phyloP scores from a whole-genome alignment of 768 basidiomycete genomes.

The Podaxis pistillaris region DNA sequence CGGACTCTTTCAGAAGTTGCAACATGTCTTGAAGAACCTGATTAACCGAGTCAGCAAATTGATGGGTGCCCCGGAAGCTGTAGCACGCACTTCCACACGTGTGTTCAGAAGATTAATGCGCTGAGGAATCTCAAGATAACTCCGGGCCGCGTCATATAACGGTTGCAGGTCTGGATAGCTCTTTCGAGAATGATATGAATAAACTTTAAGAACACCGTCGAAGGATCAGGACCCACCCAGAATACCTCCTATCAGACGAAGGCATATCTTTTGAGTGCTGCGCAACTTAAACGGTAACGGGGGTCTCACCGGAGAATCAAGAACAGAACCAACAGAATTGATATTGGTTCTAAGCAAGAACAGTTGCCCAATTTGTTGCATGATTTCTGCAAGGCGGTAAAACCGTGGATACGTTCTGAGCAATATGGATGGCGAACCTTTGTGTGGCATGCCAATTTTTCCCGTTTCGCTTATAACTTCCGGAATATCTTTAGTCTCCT shows the following conservation, averaged over 20 bases:
- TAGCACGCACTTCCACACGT: slow-evolving; percentile 72
- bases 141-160: slow-evolving; percentile 88
- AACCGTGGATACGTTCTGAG: slow-evolving; percentile 13
- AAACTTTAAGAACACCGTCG: slow-evolving; percentile 1
- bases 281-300: slow-evolving; percentile 11
- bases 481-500: slow-evolving; percentile 95
- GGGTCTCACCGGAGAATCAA: slow-evolving; percentile 84
- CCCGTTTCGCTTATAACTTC: slow-evolving; percentile 92
- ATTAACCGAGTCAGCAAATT: slow-evolving; percentile 2
- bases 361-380: slow-evolving; percentile 95
- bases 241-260: slow-evolving; percentile 72
- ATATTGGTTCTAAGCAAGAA: slow-evolving; percentile 94
- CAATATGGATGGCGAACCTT: slow-evolving; percentile 43
- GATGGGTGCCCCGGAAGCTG: slow-evolving; percentile 3
- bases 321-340: slow-evolving; percentile 93
- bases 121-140: slow-evolving; percentile 93
- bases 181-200: slow-evolving; percentile 35
- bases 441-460: slow-evolving; percentile 88
- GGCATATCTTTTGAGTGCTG: slow-evolving; percentile 13
- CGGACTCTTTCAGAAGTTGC: slow-evolving; percentile 90
- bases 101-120: slow-evolving; percentile 91
- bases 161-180: slow-evolving; percentile 95
- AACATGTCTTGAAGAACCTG: slow-evolving; percentile 97
- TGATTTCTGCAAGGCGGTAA: slow-evolving; percentile 63
- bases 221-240: slow-evolving; percentile 59